Evolutionary conservation across 179 eudicot genomes (phyloP).

Genomic region (Spinacia oleracea): DNA sequence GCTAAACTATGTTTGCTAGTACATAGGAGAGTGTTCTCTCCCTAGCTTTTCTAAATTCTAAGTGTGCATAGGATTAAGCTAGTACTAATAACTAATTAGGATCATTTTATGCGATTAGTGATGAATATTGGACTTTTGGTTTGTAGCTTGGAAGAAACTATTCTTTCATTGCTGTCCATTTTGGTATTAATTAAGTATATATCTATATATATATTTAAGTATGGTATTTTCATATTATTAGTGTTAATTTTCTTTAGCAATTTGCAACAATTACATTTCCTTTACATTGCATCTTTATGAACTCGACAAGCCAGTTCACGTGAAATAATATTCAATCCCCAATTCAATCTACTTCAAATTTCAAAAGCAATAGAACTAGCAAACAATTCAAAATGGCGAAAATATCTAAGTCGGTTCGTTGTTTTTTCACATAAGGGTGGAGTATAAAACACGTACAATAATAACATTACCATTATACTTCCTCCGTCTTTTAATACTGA

Average conservation of each 20-base stretch:
- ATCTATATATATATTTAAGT: neutral
- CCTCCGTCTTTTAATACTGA: no score
- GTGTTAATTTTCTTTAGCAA: neutral
- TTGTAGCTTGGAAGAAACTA: neutral
- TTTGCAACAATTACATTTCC: neutral
- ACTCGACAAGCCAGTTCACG: slow-evolving; percentile 8
- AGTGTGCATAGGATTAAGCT: slow-evolving; percentile 19
- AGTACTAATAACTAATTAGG: neutral
- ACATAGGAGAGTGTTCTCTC: neutral
- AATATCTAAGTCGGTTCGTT: no score
- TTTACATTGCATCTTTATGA: slow-evolving; percentile 13
- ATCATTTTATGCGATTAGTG: neutral
- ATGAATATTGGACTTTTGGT: slow-evolving; percentile 14
- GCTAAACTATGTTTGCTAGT: neutral
- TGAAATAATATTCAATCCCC: neutral
- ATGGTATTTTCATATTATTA: neutral
- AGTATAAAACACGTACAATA: no score
- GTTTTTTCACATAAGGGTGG: no score
- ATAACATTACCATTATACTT: no score
- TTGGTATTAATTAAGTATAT: neutral
- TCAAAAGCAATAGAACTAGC: no score
- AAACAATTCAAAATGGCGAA: no score
- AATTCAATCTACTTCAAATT: no score
- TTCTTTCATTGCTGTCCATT: neutral
- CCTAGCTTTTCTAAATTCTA: neutral